Evolutionary conservation across 768 basidiomycete genomes (phyloP).

Genomic region (Porpolomopsis calyptriformis): DNA sequence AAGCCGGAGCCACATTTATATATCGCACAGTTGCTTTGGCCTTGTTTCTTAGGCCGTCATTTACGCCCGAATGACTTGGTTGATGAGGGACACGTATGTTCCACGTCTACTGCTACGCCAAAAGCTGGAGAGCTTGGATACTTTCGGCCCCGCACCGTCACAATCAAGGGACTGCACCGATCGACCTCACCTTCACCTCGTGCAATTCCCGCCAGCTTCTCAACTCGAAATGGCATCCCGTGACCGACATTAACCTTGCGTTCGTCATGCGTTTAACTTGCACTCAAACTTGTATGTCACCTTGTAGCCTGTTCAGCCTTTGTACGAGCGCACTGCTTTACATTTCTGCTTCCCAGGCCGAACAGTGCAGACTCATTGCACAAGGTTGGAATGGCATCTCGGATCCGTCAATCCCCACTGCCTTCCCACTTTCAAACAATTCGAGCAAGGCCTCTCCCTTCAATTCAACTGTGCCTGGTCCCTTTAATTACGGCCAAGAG

Average conservation of each 20-base stretch:
- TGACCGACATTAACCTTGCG: not conserved
- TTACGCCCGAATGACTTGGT: not conserved
- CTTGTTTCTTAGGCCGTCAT: slow-evolving; percentile 1
- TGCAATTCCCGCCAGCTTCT: no score
- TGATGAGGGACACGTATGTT: no score
- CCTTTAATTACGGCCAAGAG: slow-evolving; percentile 34
- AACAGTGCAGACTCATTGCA: slow-evolving; percentile 24
- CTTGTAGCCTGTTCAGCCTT: slow-evolving; percentile 16
- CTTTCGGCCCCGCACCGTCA: not conserved
- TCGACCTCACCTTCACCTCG: not conserved
- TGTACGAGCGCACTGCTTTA: slow-evolving; percentile 12
- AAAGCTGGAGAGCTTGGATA: not conserved
- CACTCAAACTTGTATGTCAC: not conserved
- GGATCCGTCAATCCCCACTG: slow-evolving; percentile 6
- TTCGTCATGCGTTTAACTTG: not conserved
- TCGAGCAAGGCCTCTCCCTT: slow-evolving; percentile 8
- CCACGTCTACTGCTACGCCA: no score
- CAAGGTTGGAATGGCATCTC: slow-evolving; percentile 8
- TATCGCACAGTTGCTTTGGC: slow-evolving; percentile 2
- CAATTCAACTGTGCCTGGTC: slow-evolving; percentile 8
- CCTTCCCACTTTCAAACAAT: slow-evolving; percentile 5
- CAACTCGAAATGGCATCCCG: no score
- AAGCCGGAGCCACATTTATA: not conserved
- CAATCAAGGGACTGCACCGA: not conserved
- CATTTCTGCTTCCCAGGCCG: slow-evolving; percentile 11